Evolutionary conservation across 768 basidiomycete genomes (phyloP).

Genomic region (Inosperma sp.): DNA sequence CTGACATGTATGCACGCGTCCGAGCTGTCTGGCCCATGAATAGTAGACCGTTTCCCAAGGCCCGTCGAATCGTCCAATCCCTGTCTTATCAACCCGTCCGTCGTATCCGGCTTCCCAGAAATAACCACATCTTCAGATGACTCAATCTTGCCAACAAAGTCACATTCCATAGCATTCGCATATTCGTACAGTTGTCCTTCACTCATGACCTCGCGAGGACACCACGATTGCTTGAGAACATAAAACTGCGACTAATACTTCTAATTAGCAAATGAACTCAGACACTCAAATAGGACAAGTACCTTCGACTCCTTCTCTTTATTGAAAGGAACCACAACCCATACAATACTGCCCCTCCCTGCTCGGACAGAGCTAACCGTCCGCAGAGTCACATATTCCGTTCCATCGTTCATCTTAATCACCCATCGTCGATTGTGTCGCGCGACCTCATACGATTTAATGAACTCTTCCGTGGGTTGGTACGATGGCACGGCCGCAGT

Average conservation of each 20-base stretch:
- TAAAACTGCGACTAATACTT: no score
- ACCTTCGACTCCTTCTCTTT: not conserved
- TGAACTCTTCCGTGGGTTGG: no score
- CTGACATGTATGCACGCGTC: not conserved
- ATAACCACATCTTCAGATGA: constrained; percentile 7
- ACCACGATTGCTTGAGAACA: constrained; percentile 12
- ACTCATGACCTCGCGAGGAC: not conserved
- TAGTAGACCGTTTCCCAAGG: not conserved
- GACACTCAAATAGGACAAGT: no score
- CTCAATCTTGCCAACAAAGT: not conserved
- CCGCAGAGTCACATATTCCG: no score
- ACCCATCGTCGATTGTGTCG: no score
- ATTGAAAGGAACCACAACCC: no score
- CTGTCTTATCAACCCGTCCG: not conserved
- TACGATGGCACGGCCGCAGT: no score
- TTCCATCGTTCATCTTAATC: no score
- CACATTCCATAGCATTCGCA: not conserved
- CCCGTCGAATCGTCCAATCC: not conserved
- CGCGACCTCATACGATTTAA: no score
- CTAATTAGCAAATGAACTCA: no score
- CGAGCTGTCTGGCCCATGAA: not conserved
- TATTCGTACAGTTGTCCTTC: constrained; percentile 5
- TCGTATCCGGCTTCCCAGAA: not conserved
- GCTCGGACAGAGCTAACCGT: no score
- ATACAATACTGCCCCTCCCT: no score